These are phyloP conservation scores for Cystofilobasidium macerans DNA, from an alignment of 768 basidiomycete genomes.

Conservation along the genomic window DNA sequence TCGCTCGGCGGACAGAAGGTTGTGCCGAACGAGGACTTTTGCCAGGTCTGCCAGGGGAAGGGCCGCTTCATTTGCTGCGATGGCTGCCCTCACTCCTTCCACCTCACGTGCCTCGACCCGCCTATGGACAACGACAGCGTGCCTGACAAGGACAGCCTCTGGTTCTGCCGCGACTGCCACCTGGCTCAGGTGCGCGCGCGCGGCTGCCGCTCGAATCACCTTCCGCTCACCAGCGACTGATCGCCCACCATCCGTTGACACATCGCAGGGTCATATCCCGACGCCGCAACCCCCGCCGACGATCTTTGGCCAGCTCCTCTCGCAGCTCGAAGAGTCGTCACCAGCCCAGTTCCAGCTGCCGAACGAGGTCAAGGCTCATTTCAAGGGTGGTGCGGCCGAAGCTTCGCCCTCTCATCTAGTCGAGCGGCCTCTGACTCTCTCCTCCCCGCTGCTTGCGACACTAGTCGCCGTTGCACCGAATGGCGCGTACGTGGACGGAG, in stretches of 20 bases:
- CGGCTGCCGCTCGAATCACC: no score
- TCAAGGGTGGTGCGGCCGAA: slow-evolving; percentile 71
- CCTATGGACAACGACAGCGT: slow-evolving; percentile 82
- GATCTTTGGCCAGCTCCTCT: slow-evolving; percentile 49
- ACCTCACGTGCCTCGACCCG: slow-evolving; percentile 92
- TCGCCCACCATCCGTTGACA: no score
- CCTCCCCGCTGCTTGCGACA: neutral
- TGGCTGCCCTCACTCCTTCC: slow-evolving; percentile 89
- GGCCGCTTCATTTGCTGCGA: slow-evolving; percentile 93
- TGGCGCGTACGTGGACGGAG: slow-evolving; percentile 73
- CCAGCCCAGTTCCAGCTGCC: slow-evolving; percentile 80
- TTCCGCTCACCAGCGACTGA: no score
- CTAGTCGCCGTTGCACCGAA: slow-evolving; percentile 66
- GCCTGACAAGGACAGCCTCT: slow-evolving; percentile 47
- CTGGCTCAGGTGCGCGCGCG: slow-evolving; percentile 51
- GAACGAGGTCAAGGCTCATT: slow-evolving; percentile 66
- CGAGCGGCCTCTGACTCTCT: neutral
- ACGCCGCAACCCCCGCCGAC: slow-evolving; percentile 51
- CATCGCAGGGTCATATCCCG: slow-evolving; percentile 52
- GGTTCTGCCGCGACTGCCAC: slow-evolving; percentile 41
- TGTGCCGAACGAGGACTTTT: slow-evolving; percentile 42
- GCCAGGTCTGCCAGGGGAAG: slow-evolving; percentile 41
- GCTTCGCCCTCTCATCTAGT: neutral
- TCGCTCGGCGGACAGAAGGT: slow-evolving; percentile 30
- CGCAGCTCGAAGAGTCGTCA: slow-evolving; percentile 54